These are phyloP conservation scores for Penstemon barbatus DNA, from an alignment of 257 asterid genomes.

Conservation along the genomic window DNA sequence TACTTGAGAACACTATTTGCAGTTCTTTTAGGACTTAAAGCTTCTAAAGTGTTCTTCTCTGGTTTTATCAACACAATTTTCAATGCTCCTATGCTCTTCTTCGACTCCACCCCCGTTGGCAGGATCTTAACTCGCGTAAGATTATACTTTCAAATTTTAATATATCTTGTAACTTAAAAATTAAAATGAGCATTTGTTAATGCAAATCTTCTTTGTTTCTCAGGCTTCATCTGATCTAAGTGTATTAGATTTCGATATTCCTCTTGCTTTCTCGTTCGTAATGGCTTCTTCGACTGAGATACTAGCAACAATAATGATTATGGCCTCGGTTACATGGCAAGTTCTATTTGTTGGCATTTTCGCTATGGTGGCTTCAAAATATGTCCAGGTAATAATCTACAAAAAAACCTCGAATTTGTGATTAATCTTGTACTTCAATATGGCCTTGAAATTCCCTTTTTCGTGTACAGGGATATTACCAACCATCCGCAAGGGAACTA, in stretches of 20 bases:
- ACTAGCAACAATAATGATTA: constrained; percentile 48
- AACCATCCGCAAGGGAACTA: constrained; percentile 70
- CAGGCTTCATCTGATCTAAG: constrained; percentile 85
- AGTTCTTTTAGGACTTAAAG: constrained; percentile 60
- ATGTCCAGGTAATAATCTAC: constrained; percentile 54
- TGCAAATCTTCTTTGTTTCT: not conserved
- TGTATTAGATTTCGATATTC: constrained; percentile 67
- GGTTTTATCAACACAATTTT: constrained; percentile 58
- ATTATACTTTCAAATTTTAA: not conserved
- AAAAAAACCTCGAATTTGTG: not conserved
- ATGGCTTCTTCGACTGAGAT: constrained; percentile 47
- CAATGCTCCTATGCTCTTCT: constrained; percentile 79
- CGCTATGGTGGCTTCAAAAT: constrained; percentile 56
- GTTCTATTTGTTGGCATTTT: constrained; percentile 73
- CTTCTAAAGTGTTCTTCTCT: constrained; percentile 63
- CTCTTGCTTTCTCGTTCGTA: constrained; percentile 44
- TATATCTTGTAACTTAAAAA: not conserved
- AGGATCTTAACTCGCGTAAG: constrained; percentile 76
- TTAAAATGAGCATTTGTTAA: not conserved
- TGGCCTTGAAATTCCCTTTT: not conserved
- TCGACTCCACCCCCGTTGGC: constrained; percentile 84
- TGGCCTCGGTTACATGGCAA: constrained; percentile 79
- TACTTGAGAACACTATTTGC: constrained; percentile 52
- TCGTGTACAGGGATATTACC: constrained; percentile 62
- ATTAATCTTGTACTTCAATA: not conserved